Percentiles rank a stretch among this genome's conserved stretches.
Evolutionary conservation across 176 grass and related monocot genomes (phyloP).

Genomic region (Secale cereale): DNA sequence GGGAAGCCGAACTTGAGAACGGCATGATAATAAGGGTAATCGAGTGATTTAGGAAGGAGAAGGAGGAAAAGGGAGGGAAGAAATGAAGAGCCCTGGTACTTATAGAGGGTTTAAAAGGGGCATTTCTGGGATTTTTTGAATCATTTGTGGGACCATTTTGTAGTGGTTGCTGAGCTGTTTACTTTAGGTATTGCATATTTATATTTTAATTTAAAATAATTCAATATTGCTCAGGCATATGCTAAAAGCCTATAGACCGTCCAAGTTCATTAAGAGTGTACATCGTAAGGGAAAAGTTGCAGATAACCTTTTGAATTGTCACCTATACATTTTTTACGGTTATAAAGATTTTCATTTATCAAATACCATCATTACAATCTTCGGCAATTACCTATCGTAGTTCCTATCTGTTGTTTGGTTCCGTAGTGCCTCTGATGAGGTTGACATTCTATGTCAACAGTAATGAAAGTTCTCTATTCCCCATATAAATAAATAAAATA

Average conservation of each 20-base stretch:
- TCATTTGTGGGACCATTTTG: neutral
- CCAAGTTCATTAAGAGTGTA: neutral
- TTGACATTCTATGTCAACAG: too few relatives aligned
- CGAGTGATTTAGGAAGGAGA: neutral
- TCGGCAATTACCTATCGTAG: too few relatives aligned
- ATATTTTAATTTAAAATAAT: neutral
- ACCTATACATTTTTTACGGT: neutral
- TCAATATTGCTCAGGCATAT: neutral
- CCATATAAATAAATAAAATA: too few relatives aligned
- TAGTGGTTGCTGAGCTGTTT: neutral
- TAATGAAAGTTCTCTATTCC: too few relatives aligned
- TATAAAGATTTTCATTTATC: too few relatives aligned
- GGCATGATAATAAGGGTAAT: constrained; percentile 16
- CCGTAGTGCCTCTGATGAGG: too few relatives aligned
- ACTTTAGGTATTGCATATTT: neutral
- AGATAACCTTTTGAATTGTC: neutral
- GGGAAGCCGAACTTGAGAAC: neutral
- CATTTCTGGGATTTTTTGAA: neutral
- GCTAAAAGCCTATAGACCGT: neutral
- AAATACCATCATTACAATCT: too few relatives aligned
- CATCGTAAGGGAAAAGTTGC: neutral
- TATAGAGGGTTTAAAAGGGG: constrained; percentile 34
- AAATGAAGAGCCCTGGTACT: constrained; percentile 47
- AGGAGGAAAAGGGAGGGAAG: constrained; percentile 59
- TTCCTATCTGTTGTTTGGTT: too few relatives aligned